Evolutionary conservation across 306 rosid genomes (phyloP), one percentile per base, ranked within the genome.

Genomic region (Citrullus amarus): DNA sequence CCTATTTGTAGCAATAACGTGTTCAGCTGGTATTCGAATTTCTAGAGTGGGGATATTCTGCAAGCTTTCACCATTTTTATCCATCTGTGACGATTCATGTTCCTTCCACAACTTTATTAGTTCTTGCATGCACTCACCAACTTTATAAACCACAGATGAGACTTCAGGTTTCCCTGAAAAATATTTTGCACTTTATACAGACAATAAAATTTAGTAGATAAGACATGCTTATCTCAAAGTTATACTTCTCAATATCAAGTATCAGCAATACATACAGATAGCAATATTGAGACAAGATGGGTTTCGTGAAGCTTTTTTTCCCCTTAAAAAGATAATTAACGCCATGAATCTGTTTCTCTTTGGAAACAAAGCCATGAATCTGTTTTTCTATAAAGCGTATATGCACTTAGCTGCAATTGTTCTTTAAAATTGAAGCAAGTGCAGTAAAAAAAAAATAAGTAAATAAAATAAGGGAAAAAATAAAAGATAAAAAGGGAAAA

Each of bases 111-210:
- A 83, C 88, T 89, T 94, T 61, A 87, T 87, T 85, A 94, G 80
- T 75, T 90, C 97, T 92, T 89, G 97, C 98, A 94, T 86, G 85
- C 97, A 92, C 83, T 92, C 98, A 36, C 98, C 98, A 79, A 90
- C 95, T 88, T 86, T 94, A 84, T 94, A 94, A 74, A 89, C 78
- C 80, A 90, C 89, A 71, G 89, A 87, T 17, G 96, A 82, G 61
- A 88, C 87, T 87, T 87, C 97, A 80, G 83, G 69, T 85, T 92
- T 94, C 78, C 96, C 98, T 92, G 96, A 82, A 88, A 89, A 73
- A 71, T 69, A 55, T 59, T 67, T 67, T 8, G 46, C 38, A 62
- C 18, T 14, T 20, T 25, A 22, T 13, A 59, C 41, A 25, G 39
- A 5, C 20, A 77, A 43, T 38, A 41, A 61, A 17, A 77, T 17